Evolutionary conservation across 768 basidiomycete genomes (phyloP).

Genomic region (Boletus barrowsii): DNA sequence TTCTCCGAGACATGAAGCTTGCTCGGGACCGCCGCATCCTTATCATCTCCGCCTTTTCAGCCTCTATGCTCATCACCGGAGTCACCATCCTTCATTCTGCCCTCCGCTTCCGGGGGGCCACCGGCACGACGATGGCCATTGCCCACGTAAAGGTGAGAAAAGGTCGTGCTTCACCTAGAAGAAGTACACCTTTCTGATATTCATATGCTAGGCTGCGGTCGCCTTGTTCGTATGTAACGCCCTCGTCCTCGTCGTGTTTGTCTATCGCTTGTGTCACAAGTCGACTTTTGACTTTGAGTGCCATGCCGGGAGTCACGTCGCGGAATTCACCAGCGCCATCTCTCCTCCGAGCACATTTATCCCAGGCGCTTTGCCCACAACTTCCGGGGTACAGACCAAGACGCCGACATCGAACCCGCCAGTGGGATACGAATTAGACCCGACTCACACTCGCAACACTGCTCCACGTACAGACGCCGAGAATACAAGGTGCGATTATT

Average conservation of each 20-base stretch:
- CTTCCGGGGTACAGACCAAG: not conserved
- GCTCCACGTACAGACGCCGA: not conserved
- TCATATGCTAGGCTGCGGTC: slow-evolving; percentile 12
- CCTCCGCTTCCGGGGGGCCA: slow-evolving; percentile 14
- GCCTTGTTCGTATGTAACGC: slow-evolving; percentile 22
- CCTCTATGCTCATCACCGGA: slow-evolving; percentile 21
- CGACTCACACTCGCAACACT: not conserved
- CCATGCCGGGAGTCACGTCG: not conserved
- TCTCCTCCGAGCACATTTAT: slow-evolving; percentile 15
- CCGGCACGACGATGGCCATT: slow-evolving; percentile 9
- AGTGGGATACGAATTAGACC: not conserved
- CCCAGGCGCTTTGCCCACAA: not conserved
- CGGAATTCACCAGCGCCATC: slow-evolving; percentile 17
- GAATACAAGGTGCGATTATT: not conserved
- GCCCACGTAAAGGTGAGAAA: slow-evolving; percentile 23
- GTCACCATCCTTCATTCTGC: slow-evolving; percentile 22
- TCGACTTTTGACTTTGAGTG: not conserved
- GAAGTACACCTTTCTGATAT: not conserved
- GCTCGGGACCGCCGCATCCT: slow-evolving; percentile 16
- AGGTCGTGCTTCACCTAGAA: not conserved
- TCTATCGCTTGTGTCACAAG: slow-evolving; percentile 14
- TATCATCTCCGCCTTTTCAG: slow-evolving; percentile 20
- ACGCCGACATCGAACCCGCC: not conserved
- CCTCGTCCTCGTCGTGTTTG: slow-evolving; percentile 16
- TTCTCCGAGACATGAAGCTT: slow-evolving; percentile 19